Base-by-base conservation (phyloP, 768 basidiomycete genomes). In the Hypholoma fasciculare region DNA sequence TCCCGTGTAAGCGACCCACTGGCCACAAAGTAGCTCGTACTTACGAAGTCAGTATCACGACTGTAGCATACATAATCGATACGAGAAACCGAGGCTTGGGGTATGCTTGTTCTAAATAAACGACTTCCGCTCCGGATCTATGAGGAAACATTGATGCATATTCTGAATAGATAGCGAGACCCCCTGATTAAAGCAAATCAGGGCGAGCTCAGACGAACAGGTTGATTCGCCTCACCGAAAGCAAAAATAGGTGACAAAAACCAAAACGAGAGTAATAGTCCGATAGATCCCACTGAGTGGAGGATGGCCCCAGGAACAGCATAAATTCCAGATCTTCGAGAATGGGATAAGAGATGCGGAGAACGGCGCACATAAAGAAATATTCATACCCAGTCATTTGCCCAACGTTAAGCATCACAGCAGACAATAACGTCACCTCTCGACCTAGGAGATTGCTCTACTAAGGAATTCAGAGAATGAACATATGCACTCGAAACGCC, bases 111-210 rank as follows among this genome's bases (percentile, higher is more conserved):
- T 80, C 79, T 14, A 81, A 72, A 54, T 76, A 82, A 4, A 77
- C 81, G 12, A 82, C 80, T 62, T 82, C 78, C 13, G 75, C 82
- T 0, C 81, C 81, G 13, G 79, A 78, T 19, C 82, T 68, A 46
- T 75, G 61, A 0, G 82, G 81, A 61, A 79, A 82, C 72, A 80
- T 75, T 20, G 76, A 74, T 1, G 78, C 79, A 8, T 78, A 67
- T 64, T 82, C 81, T 26, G 72, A 72, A 58, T 76, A 82, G 2
- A 77, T 51, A 8, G 71, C 60, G 34, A 78, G 63, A 1, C 74
- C 75, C 51, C 72, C 76, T 75, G 43, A 11, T 27, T n/a, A 16
- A 51, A 26, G 46, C 11, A 48, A 7, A 43, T 49, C 44, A 49
- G 23, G 27, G 14, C 6, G 11, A n/a, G 30, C 44, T 51, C 36